Conservation (phyloP, 2,329 filamentous ascomycete genomes). For the Alternaria ventricosa region DNA sequence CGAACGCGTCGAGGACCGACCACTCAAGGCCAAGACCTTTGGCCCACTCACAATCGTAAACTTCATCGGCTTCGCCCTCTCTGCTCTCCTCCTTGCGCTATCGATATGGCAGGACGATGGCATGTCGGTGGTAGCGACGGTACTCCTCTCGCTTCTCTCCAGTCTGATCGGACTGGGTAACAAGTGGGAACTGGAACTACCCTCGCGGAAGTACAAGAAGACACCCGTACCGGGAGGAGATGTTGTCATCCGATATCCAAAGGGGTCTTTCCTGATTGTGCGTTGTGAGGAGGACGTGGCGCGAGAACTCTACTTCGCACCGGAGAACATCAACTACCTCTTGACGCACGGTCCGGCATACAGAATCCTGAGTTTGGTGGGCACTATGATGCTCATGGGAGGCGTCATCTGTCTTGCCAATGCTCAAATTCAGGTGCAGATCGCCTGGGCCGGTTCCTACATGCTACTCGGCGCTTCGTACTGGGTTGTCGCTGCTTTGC, state of each 20-base stretch:
- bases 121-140: constrained; percentile 58
- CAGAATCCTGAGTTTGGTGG: constrained; percentile 56
- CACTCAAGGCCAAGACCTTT: constrained; percentile 53
- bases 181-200: constrained; percentile 57
- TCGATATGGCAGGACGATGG: constrained; percentile 57
- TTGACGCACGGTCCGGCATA: constrained; percentile 51
- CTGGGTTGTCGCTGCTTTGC: constrained; percentile 60
- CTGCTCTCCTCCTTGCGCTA: constrained; percentile 51
- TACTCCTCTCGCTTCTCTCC: constrained; percentile 57
- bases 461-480: constrained; percentile 59
- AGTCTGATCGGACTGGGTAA: constrained; percentile 58
- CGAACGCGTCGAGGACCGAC: constrained; percentile 34
- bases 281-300: constrained; percentile 58
- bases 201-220: constrained; percentile 41
- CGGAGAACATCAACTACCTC: constrained; percentile 57
- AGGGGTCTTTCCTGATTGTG: constrained; percentile 59
- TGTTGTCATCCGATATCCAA: constrained; percentile 59
- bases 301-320: constrained; percentile 60
- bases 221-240: constrained; percentile 50
- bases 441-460: constrained; percentile 58
- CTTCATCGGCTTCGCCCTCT: constrained; percentile 54
- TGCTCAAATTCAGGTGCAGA: constrained; percentile 55
- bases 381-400: constrained; percentile 60
- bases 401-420: constrained; percentile 61
- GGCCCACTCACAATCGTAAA: constrained; percentile 56